Evolutionary conservation across 306 rosid genomes (phyloP), one percentile per base, ranked within the genome.

Genomic region (Alnus rubra): DNA sequence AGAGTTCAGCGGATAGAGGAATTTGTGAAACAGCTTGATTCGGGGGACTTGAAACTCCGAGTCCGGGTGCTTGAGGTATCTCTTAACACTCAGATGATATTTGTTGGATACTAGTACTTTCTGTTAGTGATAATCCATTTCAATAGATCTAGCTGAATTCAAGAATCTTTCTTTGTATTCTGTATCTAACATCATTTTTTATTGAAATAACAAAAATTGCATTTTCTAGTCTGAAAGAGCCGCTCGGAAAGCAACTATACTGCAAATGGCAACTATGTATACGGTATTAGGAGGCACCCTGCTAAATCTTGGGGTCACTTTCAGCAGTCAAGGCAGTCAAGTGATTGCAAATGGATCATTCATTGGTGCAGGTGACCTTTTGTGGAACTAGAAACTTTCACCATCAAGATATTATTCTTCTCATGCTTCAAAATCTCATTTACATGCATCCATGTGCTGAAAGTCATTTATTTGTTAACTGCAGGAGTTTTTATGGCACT

Each of bases 21-120:
- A 81, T 90, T 96, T 82, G 92, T 90, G 67, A 83, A 93, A 73
- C 91, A 96, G 83, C 93, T 96, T 2, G 99, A 96, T 68, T 84
- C 88, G 0, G 99, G 99, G 72, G 98, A 96, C 72, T 73, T 93
- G 33, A 96, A 96, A 86, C 97, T 93, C 37, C 94, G 99, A 77
- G 99, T 96, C 60, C 89, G 98, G 30, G 99, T 96, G 31, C 94
- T 96, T 11, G 96, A 93, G 99, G 99, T 93, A 85, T 72, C 51
- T 67, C 72, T 67, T n/a, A 16, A 39, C 14, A 31, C 3, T 13
- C 44, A 13, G n/a, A 63, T 33, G 45, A 63, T 63, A 12, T 31
- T 65, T 65, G 19, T 15, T 37, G 3, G 71, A 65, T 37, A 37
- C 9, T 14, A 16, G 23, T 65, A 35, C 47, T 7, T 16, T 65